Evolutionary conservation across 1,284 basidiomycete genomes (phyloP).

Genomic region (Megacollybia platyphylla): DNA sequence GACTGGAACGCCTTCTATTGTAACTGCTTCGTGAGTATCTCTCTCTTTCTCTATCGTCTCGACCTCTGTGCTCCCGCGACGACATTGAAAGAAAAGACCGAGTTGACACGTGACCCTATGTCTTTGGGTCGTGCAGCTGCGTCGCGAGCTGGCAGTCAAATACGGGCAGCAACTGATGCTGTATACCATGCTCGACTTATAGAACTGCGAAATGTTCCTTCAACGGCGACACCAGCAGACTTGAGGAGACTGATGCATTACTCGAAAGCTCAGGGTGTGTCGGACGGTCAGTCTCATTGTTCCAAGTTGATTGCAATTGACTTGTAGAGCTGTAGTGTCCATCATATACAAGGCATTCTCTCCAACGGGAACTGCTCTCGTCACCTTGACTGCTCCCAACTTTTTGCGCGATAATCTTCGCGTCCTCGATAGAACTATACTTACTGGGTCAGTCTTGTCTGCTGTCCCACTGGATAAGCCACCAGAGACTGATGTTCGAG

Average conservation of each 20-base stretch:
- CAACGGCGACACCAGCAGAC: constrained; percentile 40
- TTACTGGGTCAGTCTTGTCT: constrained; percentile 29
- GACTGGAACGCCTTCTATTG: constrained; percentile 39
- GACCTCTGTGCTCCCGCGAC: constrained; percentile 38
- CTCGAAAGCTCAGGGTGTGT: constrained; percentile 36
- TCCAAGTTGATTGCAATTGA: background rate
- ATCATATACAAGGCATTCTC: constrained; percentile 31
- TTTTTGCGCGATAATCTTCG: constrained; percentile 27
- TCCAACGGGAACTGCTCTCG: constrained; percentile 7
- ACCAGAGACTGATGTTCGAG: constrained; percentile 14
- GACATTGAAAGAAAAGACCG: constrained; percentile 19
- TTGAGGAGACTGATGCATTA: constrained; percentile 36
- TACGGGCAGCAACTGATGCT: no score
- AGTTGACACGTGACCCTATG: background rate
- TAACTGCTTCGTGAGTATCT: constrained; percentile 21
- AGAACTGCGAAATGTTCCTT: constrained; percentile 32
- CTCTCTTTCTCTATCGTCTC: constrained; percentile 48
- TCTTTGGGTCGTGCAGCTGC: background rate
- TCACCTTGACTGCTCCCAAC: constrained; percentile 35
- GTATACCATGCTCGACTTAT: background rate
- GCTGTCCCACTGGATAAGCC: constrained; percentile 11
- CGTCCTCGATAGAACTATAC: constrained; percentile 23
- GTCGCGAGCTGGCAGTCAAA: no score
- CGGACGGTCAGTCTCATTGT: constrained; percentile 26
- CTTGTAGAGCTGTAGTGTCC: constrained; percentile 26